Evolutionary conservation across 179 eudicot genomes (phyloP).

Genomic region (Beta macrorhiza): DNA sequence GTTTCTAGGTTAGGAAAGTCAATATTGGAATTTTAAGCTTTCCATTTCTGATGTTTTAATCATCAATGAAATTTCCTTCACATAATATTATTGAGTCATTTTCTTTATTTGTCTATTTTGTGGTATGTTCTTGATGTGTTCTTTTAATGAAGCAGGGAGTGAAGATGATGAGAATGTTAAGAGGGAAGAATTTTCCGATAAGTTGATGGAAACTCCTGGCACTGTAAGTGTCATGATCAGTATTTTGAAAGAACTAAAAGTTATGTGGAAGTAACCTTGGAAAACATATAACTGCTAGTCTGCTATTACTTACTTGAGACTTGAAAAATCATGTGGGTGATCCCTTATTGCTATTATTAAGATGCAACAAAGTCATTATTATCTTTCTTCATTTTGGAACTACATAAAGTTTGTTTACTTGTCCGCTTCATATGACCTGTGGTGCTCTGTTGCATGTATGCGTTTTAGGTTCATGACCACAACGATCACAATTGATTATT

Average conservation of each 20-base stretch:
- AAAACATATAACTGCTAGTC: not conserved
- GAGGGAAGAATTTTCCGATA: slow-evolving; percentile 33
- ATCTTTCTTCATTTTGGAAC: not conserved
- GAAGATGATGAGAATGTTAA: slow-evolving; percentile 26
- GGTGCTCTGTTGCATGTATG: not conserved
- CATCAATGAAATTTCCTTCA: not conserved
- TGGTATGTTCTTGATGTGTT: not conserved
- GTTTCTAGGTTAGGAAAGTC: not conserved
- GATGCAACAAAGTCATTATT: not conserved
- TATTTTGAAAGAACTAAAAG: not conserved
- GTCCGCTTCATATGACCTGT: not conserved
- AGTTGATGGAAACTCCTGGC: slow-evolving; percentile 38
- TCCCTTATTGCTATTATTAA: not conserved
- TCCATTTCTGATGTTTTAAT: not conserved
- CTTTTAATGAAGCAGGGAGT: slow-evolving; percentile 36
- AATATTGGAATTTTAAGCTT: slow-evolving; percentile 1
- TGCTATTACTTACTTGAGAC: slow-evolving; percentile 5
- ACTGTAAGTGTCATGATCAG: slow-evolving; percentile 43
- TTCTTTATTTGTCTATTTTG: not conserved
- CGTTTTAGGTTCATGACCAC: not conserved
- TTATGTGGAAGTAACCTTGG: not conserved
- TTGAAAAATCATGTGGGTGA: slow-evolving; percentile 2
- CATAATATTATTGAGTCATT: not conserved
- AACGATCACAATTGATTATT: slow-evolving; percentile 1
- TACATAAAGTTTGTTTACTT: not conserved